These are phyloP conservation scores for Hansenula anomala DNA, from an alignment of 1,139 yeast genomes.

Conservation along the genomic window DNA sequence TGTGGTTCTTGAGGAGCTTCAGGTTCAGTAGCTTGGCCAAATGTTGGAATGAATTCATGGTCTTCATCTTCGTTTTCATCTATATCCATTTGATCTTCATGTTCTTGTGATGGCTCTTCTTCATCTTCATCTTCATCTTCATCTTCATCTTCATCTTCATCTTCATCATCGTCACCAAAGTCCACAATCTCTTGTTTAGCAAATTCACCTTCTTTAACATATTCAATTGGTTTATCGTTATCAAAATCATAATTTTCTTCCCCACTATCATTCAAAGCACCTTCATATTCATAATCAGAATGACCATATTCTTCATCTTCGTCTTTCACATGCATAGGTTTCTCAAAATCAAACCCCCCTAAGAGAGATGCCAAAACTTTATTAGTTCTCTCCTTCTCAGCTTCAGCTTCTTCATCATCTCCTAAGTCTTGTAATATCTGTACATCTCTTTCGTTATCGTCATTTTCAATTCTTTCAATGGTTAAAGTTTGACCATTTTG, in stretches of 20 bases:
- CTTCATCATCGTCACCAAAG: slow-evolving; percentile 27
- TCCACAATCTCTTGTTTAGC: slow-evolving; percentile 10
- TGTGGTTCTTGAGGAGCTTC: slow-evolving; percentile 1
- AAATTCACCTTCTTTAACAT: slow-evolving; percentile 24
- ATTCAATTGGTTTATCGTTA: slow-evolving; percentile 25
- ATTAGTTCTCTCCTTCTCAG: slow-evolving; percentile 34
- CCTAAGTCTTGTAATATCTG: slow-evolving; percentile 8
- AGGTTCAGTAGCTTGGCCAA: slow-evolving; percentile 30
- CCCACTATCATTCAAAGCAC: slow-evolving; percentile 30
- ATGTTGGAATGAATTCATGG: slow-evolving; percentile 49
- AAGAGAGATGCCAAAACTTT: slow-evolving; percentile 50
- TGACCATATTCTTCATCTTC: slow-evolving; percentile 37
- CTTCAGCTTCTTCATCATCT: slow-evolving; percentile 26
- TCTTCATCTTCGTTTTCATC: slow-evolving; percentile 21
- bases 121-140: neutral
- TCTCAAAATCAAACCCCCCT: slow-evolving; percentile 52
- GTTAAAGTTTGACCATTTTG: slow-evolving; percentile 15
- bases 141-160: slow-evolving; percentile 26
- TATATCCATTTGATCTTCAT: slow-evolving; percentile 1
- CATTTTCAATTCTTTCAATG: slow-evolving; percentile 20
- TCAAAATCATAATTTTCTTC: slow-evolving; percentile 36
- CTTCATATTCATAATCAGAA: slow-evolving; percentile 45
- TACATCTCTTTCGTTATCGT: slow-evolving; percentile 23
- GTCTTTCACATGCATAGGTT: slow-evolving; percentile 51
- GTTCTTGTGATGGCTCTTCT: slow-evolving; percentile 2